Evolutionary conservation across 2,329 filamentous ascomycete genomes (phyloP).

Genomic region (Calonectria multiphialidica): DNA sequence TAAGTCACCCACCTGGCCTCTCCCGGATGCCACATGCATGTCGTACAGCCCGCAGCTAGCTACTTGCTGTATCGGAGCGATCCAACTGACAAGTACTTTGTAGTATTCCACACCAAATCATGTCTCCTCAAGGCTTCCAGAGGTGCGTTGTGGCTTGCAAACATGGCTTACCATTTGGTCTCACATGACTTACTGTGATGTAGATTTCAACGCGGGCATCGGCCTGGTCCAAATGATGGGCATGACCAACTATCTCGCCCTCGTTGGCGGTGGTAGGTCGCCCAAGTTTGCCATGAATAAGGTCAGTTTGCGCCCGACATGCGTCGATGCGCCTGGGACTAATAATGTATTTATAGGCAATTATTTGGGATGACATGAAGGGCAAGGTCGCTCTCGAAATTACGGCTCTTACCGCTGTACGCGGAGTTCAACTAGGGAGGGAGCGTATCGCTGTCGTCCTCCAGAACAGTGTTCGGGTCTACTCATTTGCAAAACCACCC

Average conservation of each 20-base stretch:
- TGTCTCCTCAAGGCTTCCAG: conserved; percentile 74
- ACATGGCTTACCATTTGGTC: neutral
- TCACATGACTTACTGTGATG: conserved; percentile 10
- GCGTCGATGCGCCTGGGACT: neutral
- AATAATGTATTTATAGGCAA: conserved; percentile 62
- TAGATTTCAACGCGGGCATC: conserved; percentile 85
- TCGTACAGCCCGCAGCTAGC: neutral
- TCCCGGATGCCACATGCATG: conserved; percentile 15
- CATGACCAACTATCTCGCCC: conserved; percentile 85
- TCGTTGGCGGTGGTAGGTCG: conserved; percentile 88
- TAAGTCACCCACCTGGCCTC: conserved; percentile 55
- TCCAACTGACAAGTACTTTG: conserved; percentile 26
- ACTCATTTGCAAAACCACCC: conserved; percentile 80
- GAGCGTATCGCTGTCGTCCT: conserved; percentile 84
- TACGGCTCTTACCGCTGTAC: conserved; percentile 83
- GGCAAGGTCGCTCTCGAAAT: conserved; percentile 81
- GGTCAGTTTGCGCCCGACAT: conserved; percentile 54
- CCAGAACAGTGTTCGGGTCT: conserved; percentile 84
- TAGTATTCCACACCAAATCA: conserved; percentile 80
- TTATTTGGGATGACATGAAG: conserved; percentile 92
- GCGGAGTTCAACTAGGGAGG: conserved; percentile 82
- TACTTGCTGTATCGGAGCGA: conserved; percentile 1
- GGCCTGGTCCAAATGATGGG: conserved; percentile 89
- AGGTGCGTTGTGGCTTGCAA: conserved; percentile 47
- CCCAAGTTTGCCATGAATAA: conserved; percentile 92